Evolutionary conservation across 768 basidiomycete genomes (phyloP), one percentile per base, ranked within the genome.

Genomic region (Mycena filopes): DNA sequence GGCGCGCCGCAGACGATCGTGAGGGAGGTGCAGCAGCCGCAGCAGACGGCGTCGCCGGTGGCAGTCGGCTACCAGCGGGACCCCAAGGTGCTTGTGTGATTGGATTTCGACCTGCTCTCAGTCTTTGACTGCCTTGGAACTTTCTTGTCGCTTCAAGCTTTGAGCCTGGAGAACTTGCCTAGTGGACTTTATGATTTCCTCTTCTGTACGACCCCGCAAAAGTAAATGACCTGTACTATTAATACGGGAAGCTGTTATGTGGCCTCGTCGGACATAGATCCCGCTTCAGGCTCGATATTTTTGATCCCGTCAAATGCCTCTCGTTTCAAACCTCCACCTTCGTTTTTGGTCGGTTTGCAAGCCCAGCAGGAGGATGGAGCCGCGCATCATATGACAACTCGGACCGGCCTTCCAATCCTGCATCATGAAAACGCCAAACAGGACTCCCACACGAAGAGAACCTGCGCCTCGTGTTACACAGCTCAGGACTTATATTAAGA

Each of bases 1-100:
- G 81, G 80, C 18, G 68, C 75, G 25, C 81, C 82, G 26, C 79
- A 82, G 70, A 82, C 80, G 26, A 71, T 82, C 10, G 63, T 75
- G 20, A 66, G 66, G 10, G 63, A 65, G n/a, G 55, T 28, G 18
- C 25, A n/a, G n/a, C n/a, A n/a, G n/a, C n/a, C n/a, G n/a, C n/a
- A n/a, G n/a, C n/a, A 36, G 25, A 57, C 29, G 51, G 29, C 48
- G 45, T 15, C 63, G 42, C 63, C 49, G 23, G 48, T 61, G 41
- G 65, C 49, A 20, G 41, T 61, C 31, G 65, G 59, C 38, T 66
- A 66, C 28, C 65, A 66, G 65, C 46, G 40, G 48, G 59, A 66
- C 23, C 3, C 38, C 13, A 61, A 56, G 43, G 18, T 21, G 36
- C 13, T 42, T 5, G 51, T 21, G 49, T 65, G 49, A 60, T 16